A percentile compares a stretch with the other conserved stretches of the same genome.
phyloP scores from a whole-genome alignment of 345 rosid species.

The Populus tremula region DNA sequence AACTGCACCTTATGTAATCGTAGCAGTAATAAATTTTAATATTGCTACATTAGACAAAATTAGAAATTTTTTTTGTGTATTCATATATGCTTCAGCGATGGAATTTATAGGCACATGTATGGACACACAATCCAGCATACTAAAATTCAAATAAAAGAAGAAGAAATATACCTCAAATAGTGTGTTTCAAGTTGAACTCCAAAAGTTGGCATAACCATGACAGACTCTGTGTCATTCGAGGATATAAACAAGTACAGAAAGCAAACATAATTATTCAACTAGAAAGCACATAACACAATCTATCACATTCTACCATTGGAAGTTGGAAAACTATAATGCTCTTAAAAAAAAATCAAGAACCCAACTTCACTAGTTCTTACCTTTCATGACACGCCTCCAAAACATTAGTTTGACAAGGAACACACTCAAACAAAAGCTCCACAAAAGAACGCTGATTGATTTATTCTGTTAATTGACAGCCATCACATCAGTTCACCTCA shows the following conservation, averaged over 20 bases:
- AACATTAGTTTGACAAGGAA: slow-evolving; percentile 37
- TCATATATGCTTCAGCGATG: too few species aligned
- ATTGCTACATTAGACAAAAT: background rate
- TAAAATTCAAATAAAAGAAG: background rate
- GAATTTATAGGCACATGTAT: background rate
- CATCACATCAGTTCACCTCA: slow-evolving; percentile 14
- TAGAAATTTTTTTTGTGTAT: background rate
- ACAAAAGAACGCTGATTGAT: slow-evolving; percentile 34
- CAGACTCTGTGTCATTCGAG: slow-evolving; percentile 60
- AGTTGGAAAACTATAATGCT: background rate
- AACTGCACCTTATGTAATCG: background rate
- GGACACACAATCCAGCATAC: background rate
- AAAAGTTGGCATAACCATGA: slow-evolving; percentile 67
- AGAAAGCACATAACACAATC: background rate
- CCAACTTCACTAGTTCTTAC: slow-evolving; percentile 31
- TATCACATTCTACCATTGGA: background rate
- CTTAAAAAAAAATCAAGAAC: background rate
- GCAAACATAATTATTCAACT: background rate
- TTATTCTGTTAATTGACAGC: slow-evolving; percentile 43
- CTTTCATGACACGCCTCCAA: slow-evolving; percentile 56
- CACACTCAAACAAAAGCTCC: slow-evolving; percentile 53
- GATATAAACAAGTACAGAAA: slow-evolving; percentile 14
- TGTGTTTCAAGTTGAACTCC: slow-evolving; percentile 86
- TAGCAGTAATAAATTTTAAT: background rate
- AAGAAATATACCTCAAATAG: slow-evolving; percentile 49